These are phyloP conservation scores for Phytophthora melonis DNA, from an alignment of 352 stramenopile species.

Conservation along the genomic window DNA sequence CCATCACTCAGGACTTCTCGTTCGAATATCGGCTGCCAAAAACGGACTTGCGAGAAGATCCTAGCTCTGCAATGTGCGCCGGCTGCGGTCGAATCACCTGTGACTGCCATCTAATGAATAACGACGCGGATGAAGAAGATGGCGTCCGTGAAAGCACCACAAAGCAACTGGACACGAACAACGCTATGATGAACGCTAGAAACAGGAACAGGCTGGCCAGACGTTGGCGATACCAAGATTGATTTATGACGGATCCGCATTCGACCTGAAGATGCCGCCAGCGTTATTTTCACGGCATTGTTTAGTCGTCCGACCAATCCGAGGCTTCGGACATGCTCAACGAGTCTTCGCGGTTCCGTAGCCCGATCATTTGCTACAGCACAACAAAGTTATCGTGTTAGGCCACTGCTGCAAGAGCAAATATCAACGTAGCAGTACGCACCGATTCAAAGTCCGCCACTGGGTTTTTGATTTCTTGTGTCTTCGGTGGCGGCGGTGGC, in stretches of 20 bases:
- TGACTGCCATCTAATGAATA: constrained; percentile 49
- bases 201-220: constrained; percentile 40
- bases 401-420: constrained; percentile 1
- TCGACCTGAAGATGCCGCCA: constrained; percentile 28
- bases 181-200: constrained; percentile 29
- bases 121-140: constrained; percentile 3
- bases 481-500: constrained; percentile 46
- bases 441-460: constrained; percentile 75
- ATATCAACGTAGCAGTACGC: constrained; percentile 1
- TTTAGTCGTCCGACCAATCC: constrained; percentile 89
- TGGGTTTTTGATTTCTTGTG: constrained; percentile 62
- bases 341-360: constrained; percentile 80
- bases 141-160: neutral
- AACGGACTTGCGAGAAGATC: constrained; percentile 60
- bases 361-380: constrained; percentile 83
- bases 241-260: constrained; percentile 23
- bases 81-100: constrained; percentile 63
- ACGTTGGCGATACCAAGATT: constrained; percentile 50
- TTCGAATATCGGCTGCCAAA: constrained; percentile 72
- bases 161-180: constrained; percentile 23
- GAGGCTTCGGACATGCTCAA: constrained; percentile 87
- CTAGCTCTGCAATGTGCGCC: constrained; percentile 52
- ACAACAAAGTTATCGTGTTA: constrained; percentile 6
- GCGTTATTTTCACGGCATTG: constrained; percentile 11
- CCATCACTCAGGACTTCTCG: constrained; percentile 61